Base-by-base conservation (phyloP, 2,329 filamentous ascomycete genomes). In the Penicillium oxalicum region DNA sequence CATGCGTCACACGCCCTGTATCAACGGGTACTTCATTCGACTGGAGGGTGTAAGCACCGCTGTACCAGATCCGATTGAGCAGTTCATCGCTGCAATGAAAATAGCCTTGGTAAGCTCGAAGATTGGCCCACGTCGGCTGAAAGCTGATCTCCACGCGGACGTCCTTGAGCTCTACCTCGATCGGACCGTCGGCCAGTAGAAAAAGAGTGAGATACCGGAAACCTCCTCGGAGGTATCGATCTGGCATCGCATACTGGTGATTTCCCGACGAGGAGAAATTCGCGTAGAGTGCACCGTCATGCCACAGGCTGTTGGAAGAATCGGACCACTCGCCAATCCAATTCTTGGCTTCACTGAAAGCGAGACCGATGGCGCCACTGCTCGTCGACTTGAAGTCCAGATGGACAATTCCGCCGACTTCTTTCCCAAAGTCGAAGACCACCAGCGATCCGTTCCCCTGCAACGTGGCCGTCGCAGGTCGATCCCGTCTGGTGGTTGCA, bases 21-120 rank as follows among this genome's bases (percentile, higher is more conserved):
- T 66, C 54, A 6, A 60, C 59, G 2, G 70, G 69, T 0, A 71
- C 69, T 18, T 67, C 59, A 52, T 73, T 73, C 0, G 69, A 71
- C 58, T 78, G 78, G 32, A 79, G 56, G 0, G 78, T 80, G 53
- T 77, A 79, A 5, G 76, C 76, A 4, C 74, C 78, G 36, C 71
- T 74, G 52, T 81, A 81, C 78, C 78, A 81, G 41, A 80, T 77
- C 5, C 71, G 69, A 58, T 82, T 81, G 44, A 83, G 69, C 9
- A 78, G 58, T 32, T 76, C 70, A 37, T 74, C 75, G 40, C 66
- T 74, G 55, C 68, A 75, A 53, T 77, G 70, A 45, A 79, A 79
- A 51, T 79, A 79, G 7, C 77, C 77, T 36, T 73, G 70, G 47
- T 79, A 80, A 9, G 74, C 74, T 38, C 70, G 69, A 12, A 79